Evolutionary conservation across 169 alveolate species (phyloP), one percentile per base, ranked within the genome.

Genomic region (Plasmodium fragile): DNA sequence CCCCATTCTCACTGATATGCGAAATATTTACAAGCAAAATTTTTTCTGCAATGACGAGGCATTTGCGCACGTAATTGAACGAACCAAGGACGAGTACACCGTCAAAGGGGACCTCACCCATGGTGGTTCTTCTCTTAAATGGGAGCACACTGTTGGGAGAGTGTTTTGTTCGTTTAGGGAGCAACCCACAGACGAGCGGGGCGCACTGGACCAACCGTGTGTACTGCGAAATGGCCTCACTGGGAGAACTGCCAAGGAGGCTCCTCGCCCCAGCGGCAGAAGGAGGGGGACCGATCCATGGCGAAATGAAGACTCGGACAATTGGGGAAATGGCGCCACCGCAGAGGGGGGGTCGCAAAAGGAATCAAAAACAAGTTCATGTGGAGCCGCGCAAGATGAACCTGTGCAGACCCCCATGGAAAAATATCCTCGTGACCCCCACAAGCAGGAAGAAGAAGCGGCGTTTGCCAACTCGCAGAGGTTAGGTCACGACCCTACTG

Each of bases 1-100:
- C 18, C 92, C 92, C 32, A 82, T 82, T 69, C 55, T 82, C 75
- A 18, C 73, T 16, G 92, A 82, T 25, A 70, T 82, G 8, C 3
- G 45, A 39, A 82, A 82, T 70, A 71, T 82, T 36, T 28, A 82
- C 73, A 53, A 82, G 34, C 73, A 82, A 22, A 69, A 43, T 13
- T 30, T 82, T 70, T 82, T 65, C 49, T 82, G 73, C 32, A 82
- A 3, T 10, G 82, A 82, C 28, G 16, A 69, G n/a, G 45, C 73
- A 69, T 69, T 65, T 34, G 53, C 28, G 30, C 28, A 65, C 4
- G 8, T 39, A 41, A 69, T 82, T 69, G 52, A 82, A 70, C 36
- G 52, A 69, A 53, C 75, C 4, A 70, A 82, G 53, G 75, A n/a
- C 13, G 69, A 65, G 73, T 82, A 13, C 4, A 18, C 6, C 30